Percentiles rank a stretch among this genome's conserved stretches.
Evolutionary conservation across 805 yeast species (phyloP).

Genomic region (Starmerella gropengiesseri): DNA sequence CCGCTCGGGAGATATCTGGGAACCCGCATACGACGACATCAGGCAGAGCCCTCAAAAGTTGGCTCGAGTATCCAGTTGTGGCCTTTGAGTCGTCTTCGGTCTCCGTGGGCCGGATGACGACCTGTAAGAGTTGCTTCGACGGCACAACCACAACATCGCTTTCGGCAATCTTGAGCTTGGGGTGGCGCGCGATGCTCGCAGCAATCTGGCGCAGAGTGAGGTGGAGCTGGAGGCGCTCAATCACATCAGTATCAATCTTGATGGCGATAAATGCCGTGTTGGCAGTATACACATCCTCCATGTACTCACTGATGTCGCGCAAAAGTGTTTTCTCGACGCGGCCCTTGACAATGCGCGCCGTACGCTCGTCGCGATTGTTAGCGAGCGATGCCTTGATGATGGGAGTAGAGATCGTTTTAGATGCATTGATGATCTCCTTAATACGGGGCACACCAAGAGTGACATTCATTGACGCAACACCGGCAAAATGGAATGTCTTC

Average conservation of each 20-base stretch:
- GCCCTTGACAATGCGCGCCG: conserved; percentile 97
- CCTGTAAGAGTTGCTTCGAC: conserved; percentile 42
- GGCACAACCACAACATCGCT: conserved; percentile 62
- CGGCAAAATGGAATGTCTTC: conserved; percentile 96
- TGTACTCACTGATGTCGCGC: conserved; percentile 74
- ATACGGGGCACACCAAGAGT: conserved; percentile 99
- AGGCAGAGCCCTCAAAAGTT: conserved; percentile 73
- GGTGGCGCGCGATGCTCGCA: conserved; percentile 67
- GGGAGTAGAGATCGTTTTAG: conserved; percentile 90
- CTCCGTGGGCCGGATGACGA: conserved; percentile 16
- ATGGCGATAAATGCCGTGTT: conserved; percentile 67
- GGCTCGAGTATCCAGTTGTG: conserved; percentile 25
- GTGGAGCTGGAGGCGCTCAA: conserved; percentile 83
- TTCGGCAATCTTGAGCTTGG: conserved; percentile 72
- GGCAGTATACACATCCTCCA: conserved; percentile 87
- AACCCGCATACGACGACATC: conserved; percentile 86
- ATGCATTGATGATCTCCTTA: conserved; percentile 95
- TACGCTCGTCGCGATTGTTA: conserved; percentile 88
- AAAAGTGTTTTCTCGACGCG: conserved; percentile 85
- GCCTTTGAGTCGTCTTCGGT: conserved; percentile 19
- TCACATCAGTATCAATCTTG: conserved; percentile 70
- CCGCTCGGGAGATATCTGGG: conserved; percentile 87
- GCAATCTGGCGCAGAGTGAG: conserved; percentile 78
- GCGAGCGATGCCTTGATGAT: conserved; percentile 90
- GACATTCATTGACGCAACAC: conserved; percentile 98